A percentile compares a stretch with the other conserved stretches of the same genome.
These are phyloP conservation scores for Ophiostoma populinum DNA, from an alignment of 2,329 filamentous ascomycete species.

Conservation along the genomic window DNA sequence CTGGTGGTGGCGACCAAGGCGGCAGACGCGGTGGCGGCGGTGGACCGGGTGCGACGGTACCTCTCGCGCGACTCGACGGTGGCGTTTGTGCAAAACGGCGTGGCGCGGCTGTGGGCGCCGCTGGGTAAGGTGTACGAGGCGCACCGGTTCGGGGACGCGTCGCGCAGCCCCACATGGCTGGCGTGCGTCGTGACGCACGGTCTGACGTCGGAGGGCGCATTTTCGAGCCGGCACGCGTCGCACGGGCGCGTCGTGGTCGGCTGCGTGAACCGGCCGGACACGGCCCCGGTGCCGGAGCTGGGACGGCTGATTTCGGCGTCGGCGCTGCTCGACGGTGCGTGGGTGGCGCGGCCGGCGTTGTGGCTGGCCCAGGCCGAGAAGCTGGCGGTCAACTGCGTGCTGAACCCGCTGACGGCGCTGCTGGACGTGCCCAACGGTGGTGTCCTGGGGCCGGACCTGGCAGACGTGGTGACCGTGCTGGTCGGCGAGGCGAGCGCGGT, in stretches of 20 bases:
- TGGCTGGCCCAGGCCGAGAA: conserved; percentile 66
- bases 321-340: conserved; percentile 24
- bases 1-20: conserved; percentile 70
- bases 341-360: conserved; percentile 25
- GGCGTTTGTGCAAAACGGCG: conserved; percentile 75
- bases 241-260: conserved; percentile 31
- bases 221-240: conserved; percentile 34
- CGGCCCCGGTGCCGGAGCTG: conserved; percentile 19
- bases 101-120: conserved; percentile 49
- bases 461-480: conserved; percentile 47
- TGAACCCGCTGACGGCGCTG: conserved; percentile 75
- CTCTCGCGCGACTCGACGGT: conserved; percentile 50
- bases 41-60: conserved; percentile 40
- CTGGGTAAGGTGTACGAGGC: conserved; percentile 25
- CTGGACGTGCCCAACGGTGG: conserved; percentile 27
- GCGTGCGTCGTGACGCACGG: conserved; percentile 46
- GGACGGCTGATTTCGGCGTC: conserved; percentile 24
- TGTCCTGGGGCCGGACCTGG: conserved; percentile 32
- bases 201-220: conserved; percentile 31
- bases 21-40: conserved; percentile 43
- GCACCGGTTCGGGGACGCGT: conserved; percentile 20
- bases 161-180: conserved; percentile 46
- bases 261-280: conserved; percentile 16
- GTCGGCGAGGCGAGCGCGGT: conserved; percentile 59
- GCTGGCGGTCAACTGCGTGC: conserved; percentile 59